phyloP scores from a whole-genome alignment of 345 rosid species.

The Citrus inodora region DNA sequence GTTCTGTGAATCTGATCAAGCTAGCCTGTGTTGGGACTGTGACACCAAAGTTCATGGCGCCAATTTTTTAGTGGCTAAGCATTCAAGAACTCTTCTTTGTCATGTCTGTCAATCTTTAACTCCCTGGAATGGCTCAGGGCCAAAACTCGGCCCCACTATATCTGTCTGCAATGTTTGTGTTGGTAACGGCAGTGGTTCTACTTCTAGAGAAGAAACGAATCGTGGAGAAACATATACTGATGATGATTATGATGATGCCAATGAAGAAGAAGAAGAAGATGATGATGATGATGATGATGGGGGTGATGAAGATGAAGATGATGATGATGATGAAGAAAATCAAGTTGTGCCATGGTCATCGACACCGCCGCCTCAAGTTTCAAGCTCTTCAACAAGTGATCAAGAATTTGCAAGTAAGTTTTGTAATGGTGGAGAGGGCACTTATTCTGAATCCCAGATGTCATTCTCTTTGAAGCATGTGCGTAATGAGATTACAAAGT shows the following conservation, averaged over 20 bases:
- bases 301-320: conserved; percentile 7
- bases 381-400: conserved; percentile 26
- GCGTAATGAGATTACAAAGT: background rate
- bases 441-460: conserved; percentile 7
- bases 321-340: conserved; percentile 36
- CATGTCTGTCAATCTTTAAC: conserved; percentile 41
- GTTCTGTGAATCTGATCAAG: conserved; percentile 55
- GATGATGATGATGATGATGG: background rate
- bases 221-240: background rate
- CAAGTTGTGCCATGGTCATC: conserved; percentile 48
- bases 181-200: background rate
- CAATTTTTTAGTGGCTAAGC: conserved; percentile 58
- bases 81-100: conserved; percentile 51
- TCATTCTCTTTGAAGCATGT: conserved; percentile 9
- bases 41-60: conserved; percentile 53
- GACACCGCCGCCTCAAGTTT: conserved; percentile 13
- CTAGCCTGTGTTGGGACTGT: conserved; percentile 60
- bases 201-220: background rate
- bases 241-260: conserved; percentile 14
- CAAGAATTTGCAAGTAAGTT: conserved; percentile 19
- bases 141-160: conserved; percentile 33
- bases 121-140: conserved; percentile 51
- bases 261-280: background rate
- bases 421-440: conserved; percentile 1
- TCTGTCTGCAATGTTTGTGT: conserved; percentile 41